Conservation (phyloP, 148 eudicot species). For the Camellia granthamiana region DNA sequence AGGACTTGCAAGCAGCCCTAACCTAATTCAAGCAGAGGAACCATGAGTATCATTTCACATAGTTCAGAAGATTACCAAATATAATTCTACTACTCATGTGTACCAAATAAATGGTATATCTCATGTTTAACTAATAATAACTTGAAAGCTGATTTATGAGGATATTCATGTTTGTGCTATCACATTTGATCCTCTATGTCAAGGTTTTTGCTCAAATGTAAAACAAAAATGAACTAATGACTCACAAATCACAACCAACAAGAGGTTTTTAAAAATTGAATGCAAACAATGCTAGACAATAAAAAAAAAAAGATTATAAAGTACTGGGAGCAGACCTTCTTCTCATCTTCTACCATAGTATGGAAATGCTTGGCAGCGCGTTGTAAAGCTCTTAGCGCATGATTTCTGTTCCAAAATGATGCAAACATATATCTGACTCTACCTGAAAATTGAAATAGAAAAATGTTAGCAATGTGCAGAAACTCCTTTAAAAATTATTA, state of each 20-base stretch:
- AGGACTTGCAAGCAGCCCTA: no score
- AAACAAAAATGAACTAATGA: no score
- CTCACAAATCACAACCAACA: neutral
- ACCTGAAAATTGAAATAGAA: constrained; percentile 45
- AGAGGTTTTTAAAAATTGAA: neutral
- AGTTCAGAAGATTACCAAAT: no score
- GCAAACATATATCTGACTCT: constrained; percentile 96
- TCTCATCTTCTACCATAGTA: constrained; percentile 77
- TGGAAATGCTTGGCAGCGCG: constrained; percentile 60
- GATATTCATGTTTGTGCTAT: no score
- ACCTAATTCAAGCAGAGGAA: no score
- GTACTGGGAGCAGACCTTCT: constrained; percentile 54
- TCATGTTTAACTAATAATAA: no score
- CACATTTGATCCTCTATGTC: no score
- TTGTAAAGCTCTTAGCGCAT: constrained; percentile 66
- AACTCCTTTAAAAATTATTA: neutral
- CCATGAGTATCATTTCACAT: no score
- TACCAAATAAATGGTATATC: no score
- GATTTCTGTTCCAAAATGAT: constrained; percentile 95
- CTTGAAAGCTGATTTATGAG: no score
- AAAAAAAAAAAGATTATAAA: constrained; percentile 1
- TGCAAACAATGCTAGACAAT: neutral
- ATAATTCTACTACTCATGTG: no score
- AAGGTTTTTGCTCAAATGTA: neutral
- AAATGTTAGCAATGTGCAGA: neutral